Conservation (phyloP, 164 flowering plant genomes). For the Dillenia turbinata region DNA sequence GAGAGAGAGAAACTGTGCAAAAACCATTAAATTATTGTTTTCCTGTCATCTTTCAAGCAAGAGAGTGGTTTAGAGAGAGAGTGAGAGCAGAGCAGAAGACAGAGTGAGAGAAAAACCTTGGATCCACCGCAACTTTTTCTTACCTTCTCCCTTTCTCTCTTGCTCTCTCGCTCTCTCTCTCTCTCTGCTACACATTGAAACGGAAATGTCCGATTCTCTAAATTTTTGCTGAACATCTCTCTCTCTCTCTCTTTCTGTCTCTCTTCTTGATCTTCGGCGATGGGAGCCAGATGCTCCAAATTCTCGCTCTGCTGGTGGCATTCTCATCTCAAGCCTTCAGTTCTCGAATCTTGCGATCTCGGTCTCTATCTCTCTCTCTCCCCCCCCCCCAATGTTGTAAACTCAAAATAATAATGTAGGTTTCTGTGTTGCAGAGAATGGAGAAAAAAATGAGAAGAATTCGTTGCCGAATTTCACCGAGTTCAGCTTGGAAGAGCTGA, state of each 20-base stretch:
- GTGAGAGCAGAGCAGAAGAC: neutral
- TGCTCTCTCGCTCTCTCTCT: conserved; percentile 3
- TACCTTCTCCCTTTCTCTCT: neutral
- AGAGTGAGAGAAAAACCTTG: conserved; percentile 14
- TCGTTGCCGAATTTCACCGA: conserved; percentile 53
- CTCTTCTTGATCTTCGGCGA: conserved; percentile 18
- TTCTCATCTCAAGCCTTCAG: conserved; percentile 55
- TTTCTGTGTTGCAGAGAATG: conserved; percentile 39
- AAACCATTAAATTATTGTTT: too few species aligned
- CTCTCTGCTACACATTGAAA: neutral
- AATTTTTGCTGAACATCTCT: neutral
- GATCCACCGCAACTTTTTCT: conserved; percentile 16
- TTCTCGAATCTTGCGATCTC: conserved; percentile 52
- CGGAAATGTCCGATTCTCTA: neutral
- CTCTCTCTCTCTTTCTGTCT: conserved; percentile 1
- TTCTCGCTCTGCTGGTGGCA: conserved; percentile 75
- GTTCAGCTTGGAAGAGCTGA: conserved; percentile 68
- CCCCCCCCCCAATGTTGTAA: conserved; percentile 1
- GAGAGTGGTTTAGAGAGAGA: neutral
- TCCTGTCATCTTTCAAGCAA: neutral
- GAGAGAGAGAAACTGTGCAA: too few species aligned
- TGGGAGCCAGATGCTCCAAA: conserved; percentile 83
- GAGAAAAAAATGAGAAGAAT: conserved; percentile 32
- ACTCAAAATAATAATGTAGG: neutral
- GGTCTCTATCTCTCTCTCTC: conserved; percentile 26